Evolutionary conservation across 768 basidiomycete species (phyloP).

Genomic region (Sarcodon sp.): DNA sequence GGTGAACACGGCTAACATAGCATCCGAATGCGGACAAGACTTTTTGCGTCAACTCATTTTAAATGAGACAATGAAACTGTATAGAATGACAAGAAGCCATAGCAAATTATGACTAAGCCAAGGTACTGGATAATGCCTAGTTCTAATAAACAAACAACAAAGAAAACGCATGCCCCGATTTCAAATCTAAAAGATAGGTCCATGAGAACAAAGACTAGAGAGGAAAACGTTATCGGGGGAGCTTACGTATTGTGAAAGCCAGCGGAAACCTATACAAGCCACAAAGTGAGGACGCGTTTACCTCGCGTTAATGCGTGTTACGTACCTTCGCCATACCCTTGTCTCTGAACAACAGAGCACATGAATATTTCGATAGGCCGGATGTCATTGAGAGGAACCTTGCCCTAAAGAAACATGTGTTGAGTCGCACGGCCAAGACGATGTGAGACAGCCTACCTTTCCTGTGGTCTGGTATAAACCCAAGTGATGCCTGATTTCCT

Average conservation of each 20-base stretch:
- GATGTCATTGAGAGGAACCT: conserved; percentile 92
- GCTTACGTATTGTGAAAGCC: conserved; percentile 94
- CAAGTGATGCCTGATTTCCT: conserved; percentile 89
- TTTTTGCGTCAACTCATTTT: too few relatives aligned
- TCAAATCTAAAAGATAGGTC: too few relatives aligned
- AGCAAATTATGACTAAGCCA: too few relatives aligned
- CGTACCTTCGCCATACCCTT: conserved; percentile 92
- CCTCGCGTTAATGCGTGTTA: background rate
- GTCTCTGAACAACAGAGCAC: conserved; percentile 98
- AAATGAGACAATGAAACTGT: too few relatives aligned
- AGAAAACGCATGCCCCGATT: too few relatives aligned
- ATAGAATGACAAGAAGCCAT: too few relatives aligned
- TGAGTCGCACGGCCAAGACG: background rate
- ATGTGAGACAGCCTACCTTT: conserved; percentile 48
- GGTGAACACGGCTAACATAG: background rate
- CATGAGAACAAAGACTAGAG: too few relatives aligned
- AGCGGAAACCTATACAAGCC: conserved; percentile 50
- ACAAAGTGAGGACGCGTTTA: background rate
- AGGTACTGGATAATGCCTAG: too few relatives aligned
- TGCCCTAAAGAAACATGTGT: conserved; percentile 47
- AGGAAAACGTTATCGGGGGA: background rate
- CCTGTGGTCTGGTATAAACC: conserved; percentile 99
- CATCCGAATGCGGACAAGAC: too few relatives aligned
- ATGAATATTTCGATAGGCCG: conserved; percentile 99
- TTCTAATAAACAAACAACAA: too few relatives aligned